Evolutionary conservation across 2,329 filamentous ascomycete species (phyloP), one percentile per base, ranked within the genome.

Genomic region (Rutstroemia sp.): DNA sequence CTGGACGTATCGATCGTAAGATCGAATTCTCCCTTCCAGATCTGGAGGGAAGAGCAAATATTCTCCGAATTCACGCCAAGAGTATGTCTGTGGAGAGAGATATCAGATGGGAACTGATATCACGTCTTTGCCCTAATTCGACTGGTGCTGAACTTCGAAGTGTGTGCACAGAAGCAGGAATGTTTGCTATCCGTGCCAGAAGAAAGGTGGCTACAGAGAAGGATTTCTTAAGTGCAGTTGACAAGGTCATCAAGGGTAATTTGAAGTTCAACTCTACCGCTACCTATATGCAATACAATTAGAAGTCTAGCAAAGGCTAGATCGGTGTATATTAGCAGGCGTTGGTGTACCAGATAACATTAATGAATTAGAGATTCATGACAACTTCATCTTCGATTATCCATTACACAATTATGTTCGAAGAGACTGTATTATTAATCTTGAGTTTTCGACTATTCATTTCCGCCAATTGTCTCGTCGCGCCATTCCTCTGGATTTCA

Each of bases 191-290:
- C 63, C 85, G 94, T 48, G 90, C 90, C 39, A 79, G 94, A 71
- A 86, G 94, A 76, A 99, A 99, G 88, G 90, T 99, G 16, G 94
- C 94, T 0, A 92, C 92, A 1, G 94, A 99, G 80, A 97, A 99
- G 82, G 94, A 99, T 75, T 99, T 99, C 76, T 76, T 99, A 66
- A 92, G 90, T 57, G 92, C 94, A 2, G 94, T 99, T 60, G 94
- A 99, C 79, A 99, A 99, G 84, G 94, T 99, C 62, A 97, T 97
- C 78, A 96, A 96, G 82, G 92, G 89, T 67, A 96, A 97, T 75
- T 79, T 96, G 72, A 99, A 99, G 83, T 99, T 99, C 81, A 97
- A 96, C 83, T 95, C 89, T 58, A 99, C 94, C 58, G 92, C 94
- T 50, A 91, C 89, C 61, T 99, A 99, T 77, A 94, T 94, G 82